A percentile compares a stretch with the other conserved stretches of the same genome.
These are phyloP conservation scores for Eruca vesicaria DNA, from an alignment of 441 rosid species.

Conservation along the genomic window DNA sequence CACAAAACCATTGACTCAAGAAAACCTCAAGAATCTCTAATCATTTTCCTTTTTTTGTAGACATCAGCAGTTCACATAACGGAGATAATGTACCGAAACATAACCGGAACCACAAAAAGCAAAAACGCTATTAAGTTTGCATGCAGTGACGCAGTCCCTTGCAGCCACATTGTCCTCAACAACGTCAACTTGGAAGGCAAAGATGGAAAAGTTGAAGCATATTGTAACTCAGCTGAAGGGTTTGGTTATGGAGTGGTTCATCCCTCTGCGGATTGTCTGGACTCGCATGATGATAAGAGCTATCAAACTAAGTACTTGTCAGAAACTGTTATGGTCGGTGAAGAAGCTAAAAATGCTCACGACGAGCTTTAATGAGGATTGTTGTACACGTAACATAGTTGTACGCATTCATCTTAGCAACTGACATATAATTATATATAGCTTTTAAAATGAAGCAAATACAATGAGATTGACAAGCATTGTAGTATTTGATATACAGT, in stretches of 20 bases:
- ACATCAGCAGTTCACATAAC: constrained; percentile 77
- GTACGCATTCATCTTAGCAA: constrained; percentile 23
- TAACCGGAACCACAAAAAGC: constrained; percentile 80
- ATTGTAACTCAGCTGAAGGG: constrained; percentile 87
- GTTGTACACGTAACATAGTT: constrained; percentile 11
- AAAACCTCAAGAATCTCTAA: neutral
- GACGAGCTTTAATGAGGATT: constrained; percentile 33
- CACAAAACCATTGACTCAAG: neutral
- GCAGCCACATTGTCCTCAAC: constrained; percentile 72
- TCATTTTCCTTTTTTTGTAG: constrained; percentile 31
- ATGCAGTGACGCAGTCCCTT: constrained; percentile 88
- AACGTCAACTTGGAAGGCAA: constrained; percentile 71
- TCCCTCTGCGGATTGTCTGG: constrained; percentile 91
- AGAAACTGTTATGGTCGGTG: constrained; percentile 8
- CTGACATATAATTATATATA: constrained; percentile 1
- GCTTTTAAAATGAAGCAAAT: constrained; percentile 12
- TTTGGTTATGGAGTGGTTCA: constrained; percentile 70
- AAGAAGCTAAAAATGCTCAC: constrained; percentile 2
- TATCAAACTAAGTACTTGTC: constrained; percentile 3
- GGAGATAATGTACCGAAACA: constrained; percentile 79
- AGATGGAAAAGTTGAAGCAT: constrained; percentile 75
- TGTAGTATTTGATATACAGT: constrained; percentile 16
- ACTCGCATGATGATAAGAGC: constrained; percentile 52
- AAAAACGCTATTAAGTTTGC: constrained; percentile 74
- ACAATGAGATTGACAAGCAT: constrained; percentile 32